phyloP scores from a whole-genome alignment of 2,329 filamentous ascomycete species.

The Ceratocystis harringtonii region DNA sequence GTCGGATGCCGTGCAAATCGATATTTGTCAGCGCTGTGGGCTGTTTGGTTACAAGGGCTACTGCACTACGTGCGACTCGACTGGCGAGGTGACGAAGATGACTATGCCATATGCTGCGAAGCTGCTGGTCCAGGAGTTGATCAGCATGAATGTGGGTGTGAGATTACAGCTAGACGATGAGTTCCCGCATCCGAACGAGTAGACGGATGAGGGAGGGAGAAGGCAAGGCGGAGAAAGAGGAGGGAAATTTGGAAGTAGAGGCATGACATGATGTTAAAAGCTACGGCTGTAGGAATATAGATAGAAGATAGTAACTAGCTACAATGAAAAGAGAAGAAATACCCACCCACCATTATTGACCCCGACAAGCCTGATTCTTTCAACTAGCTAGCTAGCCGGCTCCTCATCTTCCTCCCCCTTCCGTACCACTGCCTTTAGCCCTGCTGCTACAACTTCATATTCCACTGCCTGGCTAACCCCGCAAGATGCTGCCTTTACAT shows the following conservation, averaged over 20 bases:
- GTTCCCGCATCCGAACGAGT: slow-evolving; percentile 52
- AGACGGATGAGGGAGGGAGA: slow-evolving; percentile 11
- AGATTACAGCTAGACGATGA: slow-evolving; percentile 82
- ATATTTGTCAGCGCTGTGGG: slow-evolving; percentile 87
- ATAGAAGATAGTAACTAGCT: not conserved
- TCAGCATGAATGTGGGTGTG: slow-evolving; percentile 98
- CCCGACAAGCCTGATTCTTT: not conserved
- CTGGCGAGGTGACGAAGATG: slow-evolving; percentile 74
- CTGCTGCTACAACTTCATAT: slow-evolving; percentile 61
- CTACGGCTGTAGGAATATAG: not conserved
- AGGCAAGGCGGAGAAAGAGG: not conserved
- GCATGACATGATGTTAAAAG: not conserved
- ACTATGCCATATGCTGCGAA: slow-evolving; percentile 97
- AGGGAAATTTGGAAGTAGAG: not conserved
- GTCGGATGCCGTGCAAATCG: slow-evolving; percentile 77
- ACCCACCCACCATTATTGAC: not conserved
- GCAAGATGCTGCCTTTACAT: slow-evolving; percentile 42
- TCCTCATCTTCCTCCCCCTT: too few species aligned
- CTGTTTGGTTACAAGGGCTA: slow-evolving; percentile 92
- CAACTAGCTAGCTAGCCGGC: not conserved
- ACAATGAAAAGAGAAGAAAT: not conserved
- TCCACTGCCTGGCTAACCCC: slow-evolving; percentile 41
- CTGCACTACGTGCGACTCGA: slow-evolving; percentile 84
- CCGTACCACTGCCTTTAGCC: slow-evolving; percentile 30
- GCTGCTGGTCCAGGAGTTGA: slow-evolving; percentile 83